Percentiles rank a stretch among this genome's conserved stretches.
These are phyloP conservation scores for Nakazawaea ambrosiae DNA, from an alignment of 805 yeast species.

Conservation along the genomic window DNA sequence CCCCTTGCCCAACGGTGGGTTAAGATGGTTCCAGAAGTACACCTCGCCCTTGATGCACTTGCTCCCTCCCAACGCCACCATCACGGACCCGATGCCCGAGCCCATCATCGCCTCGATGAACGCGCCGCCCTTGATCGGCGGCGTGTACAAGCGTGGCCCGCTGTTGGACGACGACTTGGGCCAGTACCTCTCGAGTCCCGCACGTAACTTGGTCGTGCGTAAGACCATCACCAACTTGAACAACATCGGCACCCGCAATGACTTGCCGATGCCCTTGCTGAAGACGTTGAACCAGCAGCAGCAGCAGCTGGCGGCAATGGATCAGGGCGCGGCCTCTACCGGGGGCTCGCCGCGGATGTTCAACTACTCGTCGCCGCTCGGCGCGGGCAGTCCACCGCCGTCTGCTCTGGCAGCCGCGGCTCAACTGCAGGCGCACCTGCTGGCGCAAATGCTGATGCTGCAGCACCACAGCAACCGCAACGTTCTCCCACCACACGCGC, in stretches of 20 bases:
- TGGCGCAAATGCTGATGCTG: neutral
- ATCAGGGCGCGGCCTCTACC: neutral
- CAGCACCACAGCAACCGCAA: neutral
- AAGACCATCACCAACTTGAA: conserved; percentile 9
- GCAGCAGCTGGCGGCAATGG: neutral
- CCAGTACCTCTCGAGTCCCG: conserved; percentile 39
- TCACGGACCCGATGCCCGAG: conserved; percentile 71
- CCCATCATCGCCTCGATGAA: conserved; percentile 76
- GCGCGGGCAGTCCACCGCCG: neutral
- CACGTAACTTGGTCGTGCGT: conserved; percentile 15
- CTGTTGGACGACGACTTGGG: conserved; percentile 79
- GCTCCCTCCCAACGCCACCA: conserved; percentile 67
- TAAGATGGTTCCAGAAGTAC: conserved; percentile 63
- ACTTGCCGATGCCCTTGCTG: conserved; percentile 4
- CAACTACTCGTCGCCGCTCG: neutral
- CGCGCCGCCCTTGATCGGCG: conserved; percentile 94
- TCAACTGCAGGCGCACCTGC: conserved; percentile 14
- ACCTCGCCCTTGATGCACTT: conserved; percentile 81
- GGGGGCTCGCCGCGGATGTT: neutral
- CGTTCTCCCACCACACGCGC: neutral
- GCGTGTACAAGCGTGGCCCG: conserved; percentile 73
- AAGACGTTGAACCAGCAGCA: conserved; percentile 3
- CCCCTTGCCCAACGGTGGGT: conserved; percentile 49
- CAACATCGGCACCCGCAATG: conserved; percentile 10
- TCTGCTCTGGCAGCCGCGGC: neutral